Base-by-base conservation (phyloP, 2,329 filamentous ascomycete species). In the Hypomyces perniciosus region DNA sequence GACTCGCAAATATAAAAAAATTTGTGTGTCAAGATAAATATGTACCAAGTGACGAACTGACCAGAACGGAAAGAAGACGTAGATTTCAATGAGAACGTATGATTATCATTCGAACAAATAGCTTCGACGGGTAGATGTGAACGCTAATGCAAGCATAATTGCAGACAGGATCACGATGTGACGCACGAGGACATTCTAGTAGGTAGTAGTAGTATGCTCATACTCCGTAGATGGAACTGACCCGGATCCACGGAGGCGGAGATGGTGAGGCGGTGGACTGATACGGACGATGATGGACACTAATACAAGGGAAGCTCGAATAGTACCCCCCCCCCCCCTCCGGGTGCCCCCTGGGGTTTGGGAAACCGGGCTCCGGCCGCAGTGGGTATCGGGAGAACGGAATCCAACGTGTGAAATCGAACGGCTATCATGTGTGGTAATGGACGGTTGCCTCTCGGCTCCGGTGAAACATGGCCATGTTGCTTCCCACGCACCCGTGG, bases 351-450 rank as follows among this genome's bases (percentile, higher is more conserved):
- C 45, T 40, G 38, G 12, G 33, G 30, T 9, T 48, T 48, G 26
- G 33, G 6, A 20, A 20, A 27, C n/a, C 13, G n/a, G 29, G 37
- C 20, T 12, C 28, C 28, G 42, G 35, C 13, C 9, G 29, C 20
- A 4, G 9, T 27, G 29, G 29, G 46, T 13, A 33, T 31, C 48
- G 48, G 51, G 12, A 46, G 43, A 47, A 50, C 31, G 51, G 51
- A 43, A 51, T 51, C 51, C 44, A 53, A 53, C 51, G 51, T 53
- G 43, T 46, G 48, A 51, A 39, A 31, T 26, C n/a, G 34, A n/a
- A 37, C 30, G 31, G 34, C 33, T 28, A 43, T 44, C 38, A 28
- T 30, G 48, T 44, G 34, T 31, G 20, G 10, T 28, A 30, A 12
- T 45, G 44, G 43, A 43, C 46, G 44, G 44, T 43, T 38, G 44